Evolutionary conservation across 2,329 filamentous ascomycete genomes (phyloP).

Genomic region (Aureobasidium leucospermi): DNA sequence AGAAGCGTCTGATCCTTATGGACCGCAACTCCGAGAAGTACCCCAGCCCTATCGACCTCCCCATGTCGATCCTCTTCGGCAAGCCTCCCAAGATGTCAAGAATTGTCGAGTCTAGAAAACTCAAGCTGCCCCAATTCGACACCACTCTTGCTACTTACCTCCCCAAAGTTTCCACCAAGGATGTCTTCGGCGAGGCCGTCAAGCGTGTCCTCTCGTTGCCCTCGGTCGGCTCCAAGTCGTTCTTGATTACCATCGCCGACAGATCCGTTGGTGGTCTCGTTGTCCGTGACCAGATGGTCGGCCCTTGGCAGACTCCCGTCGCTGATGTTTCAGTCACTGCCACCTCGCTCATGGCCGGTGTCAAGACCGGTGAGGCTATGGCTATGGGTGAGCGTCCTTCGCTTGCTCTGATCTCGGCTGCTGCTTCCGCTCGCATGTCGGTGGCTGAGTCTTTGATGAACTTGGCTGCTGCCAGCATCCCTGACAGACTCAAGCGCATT

Average conservation of each 20-base stretch:
- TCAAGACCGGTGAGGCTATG: conserved; percentile 88
- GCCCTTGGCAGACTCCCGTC: conserved; percentile 90
- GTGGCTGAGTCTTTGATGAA: conserved; percentile 93
- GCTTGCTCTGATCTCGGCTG: conserved; percentile 80
- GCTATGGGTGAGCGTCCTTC: conserved; percentile 90
- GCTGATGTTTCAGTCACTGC: conserved; percentile 90
- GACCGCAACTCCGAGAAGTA: conserved; percentile 71
- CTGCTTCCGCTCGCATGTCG: conserved; percentile 90
- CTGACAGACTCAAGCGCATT: conserved; percentile 68
- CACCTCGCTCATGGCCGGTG: conserved; percentile 65
- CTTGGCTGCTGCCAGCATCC: conserved; percentile 69
- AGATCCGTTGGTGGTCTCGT: conserved; percentile 85
- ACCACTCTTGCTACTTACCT: conserved; percentile 62
- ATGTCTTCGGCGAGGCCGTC: conserved; percentile 54
- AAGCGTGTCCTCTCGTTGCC: conserved; percentile 77
- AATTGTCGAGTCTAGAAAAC: conserved; percentile 62
- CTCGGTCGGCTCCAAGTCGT: conserved; percentile 91
- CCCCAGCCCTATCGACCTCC: conserved; percentile 76
- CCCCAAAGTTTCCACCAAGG: conserved; percentile 36
- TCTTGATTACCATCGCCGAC: conserved; percentile 94
- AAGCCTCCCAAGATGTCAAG: conserved; percentile 76
- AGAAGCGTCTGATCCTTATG: conserved; percentile 68
- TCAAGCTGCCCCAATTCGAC: conserved; percentile 65
- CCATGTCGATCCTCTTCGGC: conserved; percentile 82
- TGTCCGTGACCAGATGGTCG: conserved; percentile 88